Evolutionary conservation across 106 monocot species (phyloP), one percentile per base, ranked within the genome.

Genomic region (Hemerocallis citrina): DNA sequence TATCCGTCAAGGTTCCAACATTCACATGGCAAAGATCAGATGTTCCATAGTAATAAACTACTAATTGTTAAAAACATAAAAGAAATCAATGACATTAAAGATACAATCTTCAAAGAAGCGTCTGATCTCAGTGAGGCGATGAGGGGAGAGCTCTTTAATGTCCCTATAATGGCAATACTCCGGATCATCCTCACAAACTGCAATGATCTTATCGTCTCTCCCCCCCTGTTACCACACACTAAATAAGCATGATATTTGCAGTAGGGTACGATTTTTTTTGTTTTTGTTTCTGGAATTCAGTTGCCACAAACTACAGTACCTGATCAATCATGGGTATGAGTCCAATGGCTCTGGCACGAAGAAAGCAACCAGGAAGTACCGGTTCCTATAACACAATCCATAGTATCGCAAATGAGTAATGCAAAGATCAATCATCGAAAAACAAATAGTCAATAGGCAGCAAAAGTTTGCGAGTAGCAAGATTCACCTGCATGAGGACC

Each of bases 101-200:
- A 52, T 84, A 89, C 89, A 89, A n/a, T 89, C 89, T 72, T 89
- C 89, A 15, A 89, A 89, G 68, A 89, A 89, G n/a, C 89, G 80
- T 19, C 79, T 73, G 55, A 89, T 84, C 63, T 89, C 89, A 56
- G 77, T 72, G n/a, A 89, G 68, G 44, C 89, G 84, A 60, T 89
- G 89, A 57, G 80, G 83, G 17, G 88, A 62, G 22, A 89, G 80
- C 61, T 89, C 83, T 19, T 62, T 80, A 48, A 89, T 74, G 35
- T 89, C 77, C 22, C 67, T 83, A 59, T 67, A 77, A 58, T 89
- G 88, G 21, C 65, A 76, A 61, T 71, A 89, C 60, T 89, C 88
- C 0, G 89, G 84, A 68, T 88, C 88, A 58, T 52, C 52, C 21
- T 3, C 28, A 17, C 22, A 52, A 2, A 52, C 52, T 25, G 52